Evolutionary conservation across 169 alveolate species (phyloP).

Genomic region (Plasmodium knowlesi): DNA sequence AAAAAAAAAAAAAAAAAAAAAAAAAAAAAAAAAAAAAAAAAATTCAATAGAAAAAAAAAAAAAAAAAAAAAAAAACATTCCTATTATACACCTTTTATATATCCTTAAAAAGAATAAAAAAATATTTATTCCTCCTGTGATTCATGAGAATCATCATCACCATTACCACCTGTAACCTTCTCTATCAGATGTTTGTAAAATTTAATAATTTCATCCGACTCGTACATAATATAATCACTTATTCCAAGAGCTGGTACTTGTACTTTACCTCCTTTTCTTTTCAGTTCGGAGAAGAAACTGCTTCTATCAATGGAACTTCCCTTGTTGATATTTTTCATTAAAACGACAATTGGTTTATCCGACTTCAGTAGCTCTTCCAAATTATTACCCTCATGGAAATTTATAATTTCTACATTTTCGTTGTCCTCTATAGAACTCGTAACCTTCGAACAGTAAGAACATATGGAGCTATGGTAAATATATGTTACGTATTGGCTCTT

Average conservation of each 20-base stretch:
- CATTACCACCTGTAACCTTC: not conserved
- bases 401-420: conserved; percentile 13
- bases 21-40: not conserved
- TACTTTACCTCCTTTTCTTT: conserved; percentile 19
- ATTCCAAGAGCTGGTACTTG: conserved; percentile 53
- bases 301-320: conserved; percentile 35
- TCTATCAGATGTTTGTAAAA: conserved; percentile 14
- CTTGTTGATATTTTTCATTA: conserved; percentile 44
- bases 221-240: conserved; percentile 21
- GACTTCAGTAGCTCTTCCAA: conserved; percentile 29
- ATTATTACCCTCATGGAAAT: conserved; percentile 22
- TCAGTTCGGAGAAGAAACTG: conserved; percentile 10
- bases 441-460: conserved; percentile 27
- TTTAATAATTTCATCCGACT: conserved; percentile 52
- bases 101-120: too few relatives aligned
- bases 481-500: conserved; percentile 18
- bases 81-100: too few relatives aligned
- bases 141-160: not conserved
- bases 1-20: not conserved
- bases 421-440: conserved; percentile 5
- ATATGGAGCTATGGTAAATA: conserved; percentile 24
- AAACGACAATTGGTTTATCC: conserved; percentile 53
- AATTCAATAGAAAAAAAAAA: not conserved
- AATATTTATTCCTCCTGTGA: not conserved
- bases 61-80: not conserved